These are phyloP conservation scores for Phaeosphaeriaceae sp. DNA, from an alignment of 2,329 filamentous ascomycete genomes.

Conservation along the genomic window DNA sequence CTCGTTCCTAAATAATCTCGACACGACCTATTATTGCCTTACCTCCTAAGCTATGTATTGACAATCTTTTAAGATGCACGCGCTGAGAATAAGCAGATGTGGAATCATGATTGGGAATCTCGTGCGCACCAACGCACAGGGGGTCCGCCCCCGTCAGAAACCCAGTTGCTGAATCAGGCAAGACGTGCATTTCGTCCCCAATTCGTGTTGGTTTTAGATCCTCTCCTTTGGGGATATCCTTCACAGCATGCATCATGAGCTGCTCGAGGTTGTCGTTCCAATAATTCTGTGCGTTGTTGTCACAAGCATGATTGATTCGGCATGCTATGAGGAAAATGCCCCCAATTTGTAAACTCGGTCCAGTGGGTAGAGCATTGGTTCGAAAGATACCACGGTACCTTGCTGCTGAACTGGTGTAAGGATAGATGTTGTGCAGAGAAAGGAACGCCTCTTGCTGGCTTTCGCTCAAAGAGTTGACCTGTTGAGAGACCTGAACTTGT, in stretches of 20 bases:
- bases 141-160: not conserved
- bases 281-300: slow-evolving; percentile 44
- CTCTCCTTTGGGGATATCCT: slow-evolving; percentile 42
- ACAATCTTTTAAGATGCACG: no score
- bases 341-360: slow-evolving; percentile 24
- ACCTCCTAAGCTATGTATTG: no score
- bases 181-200: not conserved
- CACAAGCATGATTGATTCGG: slow-evolving; percentile 50
- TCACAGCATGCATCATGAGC: not conserved
- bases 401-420: slow-evolving; percentile 15
- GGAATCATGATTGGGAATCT: not conserved
- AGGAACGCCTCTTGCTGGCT: slow-evolving; percentile 33
- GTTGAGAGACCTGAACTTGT: slow-evolving; percentile 13
- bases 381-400: slow-evolving; percentile 31
- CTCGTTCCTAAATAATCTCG: no score
- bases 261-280: slow-evolving; percentile 45
- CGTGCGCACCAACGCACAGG: not conserved
- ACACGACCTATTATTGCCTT: no score
- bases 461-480: slow-evolving; percentile 27
- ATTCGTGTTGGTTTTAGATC: slow-evolving; percentile 21
- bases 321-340: slow-evolving; percentile 46
- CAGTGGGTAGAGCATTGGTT: slow-evolving; percentile 44
- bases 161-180: not conserved
- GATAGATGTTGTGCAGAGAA: slow-evolving; percentile 37
- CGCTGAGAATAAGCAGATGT: not conserved